A percentile compares a stretch with the other conserved stretches of the same genome.
phyloP scores from a whole-genome alignment of 208 protist genomes.

The Acanthamoeba lenticulata region DNA sequence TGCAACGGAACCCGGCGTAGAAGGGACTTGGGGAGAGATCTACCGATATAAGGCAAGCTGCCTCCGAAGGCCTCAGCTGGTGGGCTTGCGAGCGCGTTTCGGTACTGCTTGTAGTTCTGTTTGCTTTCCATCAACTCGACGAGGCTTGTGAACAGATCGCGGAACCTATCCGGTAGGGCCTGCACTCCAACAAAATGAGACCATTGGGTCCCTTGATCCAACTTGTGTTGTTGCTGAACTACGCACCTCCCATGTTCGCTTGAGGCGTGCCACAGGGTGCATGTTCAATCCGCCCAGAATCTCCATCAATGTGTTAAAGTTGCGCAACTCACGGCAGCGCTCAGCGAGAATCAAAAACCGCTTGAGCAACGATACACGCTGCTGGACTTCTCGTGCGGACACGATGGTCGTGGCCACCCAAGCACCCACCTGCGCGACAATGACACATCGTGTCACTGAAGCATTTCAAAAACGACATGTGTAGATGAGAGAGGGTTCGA shows the following conservation, averaged over 20 bases:
- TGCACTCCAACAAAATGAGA: too few species aligned
- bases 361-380: constrained; percentile 41
- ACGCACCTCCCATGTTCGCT: constrained; percentile 48
- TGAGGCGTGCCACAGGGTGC: constrained; percentile 40
- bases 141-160: neutral
- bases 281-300: constrained; percentile 57
- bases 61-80: neutral
- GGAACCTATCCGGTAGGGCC: constrained; percentile 17
- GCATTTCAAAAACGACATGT: neutral
- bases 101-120: constrained; percentile 50
- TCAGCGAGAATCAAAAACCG: constrained; percentile 30
- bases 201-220: too few species aligned
- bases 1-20: neutral
- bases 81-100: neutral
- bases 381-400: neutral
- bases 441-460: neutral
- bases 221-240: neutral
- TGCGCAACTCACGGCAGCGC: constrained; percentile 38
- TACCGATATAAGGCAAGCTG: constrained; percentile 41
- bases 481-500: too few species aligned
- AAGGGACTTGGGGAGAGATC: neutral
- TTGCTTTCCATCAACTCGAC: constrained; percentile 44
- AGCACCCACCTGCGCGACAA: neutral
- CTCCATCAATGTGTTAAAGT: constrained; percentile 59
- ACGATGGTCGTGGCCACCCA: constrained; percentile 43